Evolutionary conservation across 805 yeast genomes (phyloP), one percentile per base, ranked within the genome.

Genomic region (Saturnispora quitensis): DNA sequence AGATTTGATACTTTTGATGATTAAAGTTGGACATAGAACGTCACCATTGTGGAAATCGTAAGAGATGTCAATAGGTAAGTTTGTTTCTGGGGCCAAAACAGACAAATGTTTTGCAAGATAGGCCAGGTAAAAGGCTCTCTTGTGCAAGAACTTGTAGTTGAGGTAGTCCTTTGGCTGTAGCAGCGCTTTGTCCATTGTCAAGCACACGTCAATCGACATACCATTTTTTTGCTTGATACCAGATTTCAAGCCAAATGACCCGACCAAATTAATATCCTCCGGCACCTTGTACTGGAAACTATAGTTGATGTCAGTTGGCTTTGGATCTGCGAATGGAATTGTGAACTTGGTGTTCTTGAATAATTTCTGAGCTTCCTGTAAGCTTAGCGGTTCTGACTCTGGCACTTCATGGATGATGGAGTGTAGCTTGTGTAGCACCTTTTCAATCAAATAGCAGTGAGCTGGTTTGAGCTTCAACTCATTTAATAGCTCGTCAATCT

Each of bases 261-360:
- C 98, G 8, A 88, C 84, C 40, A 93, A 74, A 8, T 89, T 80
- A 13, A 91, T 80, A 57, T 80, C 82, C 51, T 76, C 77, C 0
- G 98, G 99, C 15, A 81, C 72, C 45, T 69, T 66, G 64, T 79
- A 90, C 22, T 80, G 75, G 58, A 91, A 83, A 56, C 78, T 79
- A 68, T 86, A 88, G 60, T 86, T 84, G 45, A 84, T 74, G 18
- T 66, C 55, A 7, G 76, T 67, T 34, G 97, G 97, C 63, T 83
- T 85, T 17, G 97, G 97, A 63, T 90, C 96, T 12, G 93, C 87
- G 68, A 85, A 91, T 34, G 98, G 97, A 9, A 85, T 76, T 43
- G 73, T 74, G 57, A 78, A 75, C 34, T 56, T 60, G 4, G 62
- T 57, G 27, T 73, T 67, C 51, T 73, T 65, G 60, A 85, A 77